Evolutionary conservation across 1,139 yeast genomes (phyloP).

Genomic region (Geotrichum candidum): DNA sequence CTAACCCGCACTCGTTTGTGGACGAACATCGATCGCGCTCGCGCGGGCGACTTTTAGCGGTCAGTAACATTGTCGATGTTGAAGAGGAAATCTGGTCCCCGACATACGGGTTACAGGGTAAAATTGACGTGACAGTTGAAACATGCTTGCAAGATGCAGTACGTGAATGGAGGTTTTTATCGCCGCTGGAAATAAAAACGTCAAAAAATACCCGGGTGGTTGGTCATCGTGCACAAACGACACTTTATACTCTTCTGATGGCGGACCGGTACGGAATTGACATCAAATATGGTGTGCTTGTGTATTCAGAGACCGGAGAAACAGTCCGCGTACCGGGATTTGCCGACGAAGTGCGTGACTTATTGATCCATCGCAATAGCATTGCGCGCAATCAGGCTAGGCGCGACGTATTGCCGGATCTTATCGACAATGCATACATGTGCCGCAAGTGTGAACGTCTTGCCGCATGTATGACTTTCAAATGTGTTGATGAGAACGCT

Average conservation of each 20-base stretch:
- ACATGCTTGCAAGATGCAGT: constrained; percentile 32
- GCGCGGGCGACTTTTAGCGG: constrained; percentile 34
- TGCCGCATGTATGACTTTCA: constrained; percentile 48
- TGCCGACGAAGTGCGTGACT: constrained; percentile 51
- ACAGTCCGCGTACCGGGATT: constrained; percentile 41
- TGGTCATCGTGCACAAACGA: constrained; percentile 80
- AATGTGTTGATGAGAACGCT: constrained; percentile 38
- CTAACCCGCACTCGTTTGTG: constrained; percentile 22
- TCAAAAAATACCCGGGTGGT: constrained; percentile 55
- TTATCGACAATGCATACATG: constrained; percentile 44
- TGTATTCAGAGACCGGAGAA: constrained; percentile 61
- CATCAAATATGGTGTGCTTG: constrained; percentile 59
- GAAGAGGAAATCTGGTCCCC: constrained; percentile 95
- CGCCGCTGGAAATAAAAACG: constrained; percentile 87
- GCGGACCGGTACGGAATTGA: constrained; percentile 73
- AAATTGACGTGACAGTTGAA: constrained; percentile 80
- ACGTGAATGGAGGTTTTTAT: constrained; percentile 32
- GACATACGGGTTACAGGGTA: constrained; percentile 80
- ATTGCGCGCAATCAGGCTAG: constrained; percentile 53
- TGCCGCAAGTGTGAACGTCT: constrained; percentile 67
- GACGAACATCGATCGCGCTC: constrained; percentile 27
- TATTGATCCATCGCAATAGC: constrained; percentile 66
- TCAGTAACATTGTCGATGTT: constrained; percentile 64
- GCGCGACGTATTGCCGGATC: constrained; percentile 48
- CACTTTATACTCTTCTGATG: constrained; percentile 73